Percentiles rank a stretch among this genome's conserved stretches.
These are phyloP conservation scores for Mrakiaceae sp. DNA, from an alignment of 1,284 basidiomycete genomes.

Conservation along the genomic window DNA sequence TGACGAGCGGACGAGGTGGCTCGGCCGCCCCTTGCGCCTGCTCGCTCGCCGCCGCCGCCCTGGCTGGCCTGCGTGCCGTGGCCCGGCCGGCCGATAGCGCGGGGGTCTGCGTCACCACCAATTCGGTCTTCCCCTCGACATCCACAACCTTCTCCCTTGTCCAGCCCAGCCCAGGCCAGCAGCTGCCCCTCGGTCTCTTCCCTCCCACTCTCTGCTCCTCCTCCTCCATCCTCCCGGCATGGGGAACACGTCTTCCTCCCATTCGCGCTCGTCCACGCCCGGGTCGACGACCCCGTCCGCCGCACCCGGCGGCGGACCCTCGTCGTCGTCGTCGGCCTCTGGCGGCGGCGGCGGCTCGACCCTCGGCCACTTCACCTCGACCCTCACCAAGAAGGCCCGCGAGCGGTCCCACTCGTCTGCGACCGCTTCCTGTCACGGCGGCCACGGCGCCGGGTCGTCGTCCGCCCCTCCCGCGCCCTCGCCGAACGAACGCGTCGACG, in stretches of 20 bases:
- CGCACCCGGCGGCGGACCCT: neutral
- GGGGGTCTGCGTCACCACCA: no score
- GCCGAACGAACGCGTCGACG: neutral
- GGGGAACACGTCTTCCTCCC: constrained; percentile 13
- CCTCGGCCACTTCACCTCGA: neutral
- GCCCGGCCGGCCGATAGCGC: no score
- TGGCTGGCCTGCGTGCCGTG: no score
- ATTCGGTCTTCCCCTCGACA: no score
- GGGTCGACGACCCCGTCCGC: neutral
- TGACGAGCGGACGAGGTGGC: no score
- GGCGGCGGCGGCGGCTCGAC: neutral
- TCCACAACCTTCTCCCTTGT: no score
- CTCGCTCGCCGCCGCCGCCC: no score
- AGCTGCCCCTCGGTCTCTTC: neutral
- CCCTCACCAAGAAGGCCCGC: neutral
- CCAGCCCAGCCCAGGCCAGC: no score
- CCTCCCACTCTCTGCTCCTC: neutral
- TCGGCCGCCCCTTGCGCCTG: no score
- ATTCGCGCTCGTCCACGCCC: constrained; percentile 4
- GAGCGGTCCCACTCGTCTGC: neutral
- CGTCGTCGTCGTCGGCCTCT: constrained; percentile 1
- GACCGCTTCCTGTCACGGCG: neutral
- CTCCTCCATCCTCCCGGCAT: neutral
- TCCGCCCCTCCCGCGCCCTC: no score
- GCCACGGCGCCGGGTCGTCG: neutral